These are phyloP conservation scores for Hirsutella thompsonii DNA, from an alignment of 2,329 filamentous ascomycete genomes.

Conservation along the genomic window DNA sequence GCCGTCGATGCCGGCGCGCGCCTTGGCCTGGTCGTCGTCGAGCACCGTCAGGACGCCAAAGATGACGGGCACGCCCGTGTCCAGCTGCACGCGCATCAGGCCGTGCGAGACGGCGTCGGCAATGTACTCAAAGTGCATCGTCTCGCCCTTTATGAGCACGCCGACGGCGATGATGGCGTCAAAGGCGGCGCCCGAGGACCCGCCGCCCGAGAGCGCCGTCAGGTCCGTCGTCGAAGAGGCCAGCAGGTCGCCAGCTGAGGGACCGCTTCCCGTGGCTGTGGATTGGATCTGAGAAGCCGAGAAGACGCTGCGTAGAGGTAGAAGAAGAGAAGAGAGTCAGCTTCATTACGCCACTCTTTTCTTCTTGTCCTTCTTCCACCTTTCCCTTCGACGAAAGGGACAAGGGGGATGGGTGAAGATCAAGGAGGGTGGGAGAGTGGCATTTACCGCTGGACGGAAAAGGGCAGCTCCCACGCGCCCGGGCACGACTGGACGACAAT, in stretches of 20 bases:
- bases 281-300: constrained; percentile 78
- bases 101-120: constrained; percentile 81
- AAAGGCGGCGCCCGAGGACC: constrained; percentile 50
- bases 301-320: constrained; percentile 49
- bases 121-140: constrained; percentile 99
- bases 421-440: not conserved
- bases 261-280: constrained; percentile 44
- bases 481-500: constrained; percentile 85
- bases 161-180: constrained; percentile 93
- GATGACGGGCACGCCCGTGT: constrained; percentile 77
- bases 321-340: not conserved
- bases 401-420: too few species aligned
- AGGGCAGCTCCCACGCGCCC: constrained; percentile 87
- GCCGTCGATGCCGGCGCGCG: constrained; percentile 62
- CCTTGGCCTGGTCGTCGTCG: constrained; percentile 74
- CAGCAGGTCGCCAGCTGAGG: constrained; percentile 65
- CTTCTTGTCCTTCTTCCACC: too few species aligned
- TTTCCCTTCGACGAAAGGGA: not conserved
- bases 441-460: constrained; percentile 71
- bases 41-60: constrained; percentile 88
- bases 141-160: constrained; percentile 95
- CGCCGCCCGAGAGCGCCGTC: constrained; percentile 27
- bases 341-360: too few species aligned
- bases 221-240: constrained; percentile 58
- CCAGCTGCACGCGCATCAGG: constrained; percentile 87